Evolutionary conservation across 768 basidiomycete species (phyloP).

Genomic region (Leccinum disarticulatum): DNA sequence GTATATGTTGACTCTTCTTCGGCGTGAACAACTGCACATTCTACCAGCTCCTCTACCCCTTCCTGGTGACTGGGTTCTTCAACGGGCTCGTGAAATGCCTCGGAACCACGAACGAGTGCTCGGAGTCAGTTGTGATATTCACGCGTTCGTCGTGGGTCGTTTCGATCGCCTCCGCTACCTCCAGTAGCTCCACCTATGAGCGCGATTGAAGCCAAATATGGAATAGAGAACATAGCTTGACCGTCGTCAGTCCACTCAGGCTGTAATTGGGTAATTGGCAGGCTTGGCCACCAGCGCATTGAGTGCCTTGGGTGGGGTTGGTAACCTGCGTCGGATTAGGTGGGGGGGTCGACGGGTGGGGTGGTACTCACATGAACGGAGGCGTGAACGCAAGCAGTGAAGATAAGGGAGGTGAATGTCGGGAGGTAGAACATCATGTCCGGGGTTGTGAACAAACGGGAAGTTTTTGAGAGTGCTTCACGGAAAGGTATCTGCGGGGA

Average conservation of each 20-base stretch:
- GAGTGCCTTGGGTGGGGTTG: constrained; percentile 40
- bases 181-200: background rate
- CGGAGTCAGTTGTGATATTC: background rate
- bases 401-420: constrained; percentile 13
- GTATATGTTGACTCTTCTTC: constrained; percentile 6
- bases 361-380: constrained; percentile 19
- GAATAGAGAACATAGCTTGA: background rate
- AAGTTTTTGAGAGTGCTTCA: background rate
- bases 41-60: constrained; percentile 16
- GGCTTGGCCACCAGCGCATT: constrained; percentile 52
- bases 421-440: constrained; percentile 15
- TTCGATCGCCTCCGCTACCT: constrained; percentile 4
- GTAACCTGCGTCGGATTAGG: constrained; percentile 40
- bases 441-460: background rate
- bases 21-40: background rate
- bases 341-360: accelerated
- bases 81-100: constrained; percentile 7
- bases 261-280: constrained; percentile 40
- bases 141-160: background rate
- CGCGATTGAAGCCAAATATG: too few relatives aligned
- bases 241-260: constrained; percentile 64
- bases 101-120: constrained; percentile 1
- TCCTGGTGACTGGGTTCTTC: constrained; percentile 13
- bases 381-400: constrained; percentile 15
- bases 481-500: constrained; percentile 24